Base-by-base conservation (phyloP, 2,329 filamentous ascomycete species). In the Epichloe gansuensis region DNA sequence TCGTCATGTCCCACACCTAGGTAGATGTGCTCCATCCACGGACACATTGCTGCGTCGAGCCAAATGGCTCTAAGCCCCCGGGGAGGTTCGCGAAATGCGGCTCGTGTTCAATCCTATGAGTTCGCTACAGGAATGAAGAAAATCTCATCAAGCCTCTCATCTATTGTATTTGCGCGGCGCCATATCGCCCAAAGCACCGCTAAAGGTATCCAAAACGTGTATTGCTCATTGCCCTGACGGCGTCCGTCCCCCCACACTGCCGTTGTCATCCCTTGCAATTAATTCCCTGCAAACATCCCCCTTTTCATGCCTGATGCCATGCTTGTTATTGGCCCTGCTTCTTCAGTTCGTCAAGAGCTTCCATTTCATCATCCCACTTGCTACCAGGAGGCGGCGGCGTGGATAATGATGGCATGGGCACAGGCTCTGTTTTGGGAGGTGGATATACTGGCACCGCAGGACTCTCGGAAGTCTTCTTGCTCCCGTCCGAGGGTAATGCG, bases 341-440 rank as follows among this genome's bases (percentile, higher is more conserved):
- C 44, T 61, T 64, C n/a, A 55, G 51, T 35, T 66, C 71, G 27
- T 78, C 74, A 12, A 74, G 64, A 5, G 69, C 74, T 47, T 75
- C 75, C 70, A 81, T 76, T 64, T 81, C 78, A 38, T 81, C 78
- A 49, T 75, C 78, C 78, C 78, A 81, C 51, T 74, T 68, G 11
- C 66, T 71, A 8, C 72, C 63, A 1, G 53, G 53, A 43, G 15
- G 69, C 61, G 51, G 66, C 4, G 64, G 60, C 44, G 65, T 47
- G 0, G 61, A 60, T 12, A 59, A 59, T 0, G 62, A 56, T 9
- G 60, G 58, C 4, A 54, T 39, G 9, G 55, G 31, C 2, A 34
- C 40, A 1, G 21, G n/a, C 8, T 50, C 44, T 35, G 51, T 11
- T 39, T 47, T 49, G 7, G 27, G 48, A 25, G 48, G 51, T 15